phyloP scores from a whole-genome alignment of 345 rosid genomes.

The Dimocarpus longan region DNA sequence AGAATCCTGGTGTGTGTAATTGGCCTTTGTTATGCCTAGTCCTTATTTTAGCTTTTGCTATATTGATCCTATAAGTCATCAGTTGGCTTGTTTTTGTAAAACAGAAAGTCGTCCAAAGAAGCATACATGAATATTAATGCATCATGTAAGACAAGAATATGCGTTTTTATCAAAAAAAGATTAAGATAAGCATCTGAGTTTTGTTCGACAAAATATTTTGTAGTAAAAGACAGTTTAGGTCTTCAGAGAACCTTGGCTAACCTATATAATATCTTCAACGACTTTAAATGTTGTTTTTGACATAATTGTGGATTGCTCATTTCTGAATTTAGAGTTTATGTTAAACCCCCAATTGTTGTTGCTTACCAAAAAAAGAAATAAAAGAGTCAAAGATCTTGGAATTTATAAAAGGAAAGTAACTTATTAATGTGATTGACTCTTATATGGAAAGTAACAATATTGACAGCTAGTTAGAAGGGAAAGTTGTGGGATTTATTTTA shows the following conservation, averaged over 20 bases:
- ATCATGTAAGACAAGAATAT: background rate
- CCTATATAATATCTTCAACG: background rate
- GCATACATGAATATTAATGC: background rate
- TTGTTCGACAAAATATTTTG: background rate
- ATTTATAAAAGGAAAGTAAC: no score
- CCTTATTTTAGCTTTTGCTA: background rate
- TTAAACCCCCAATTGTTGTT: no score
- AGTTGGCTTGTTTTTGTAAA: background rate
- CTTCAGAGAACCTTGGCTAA: background rate
- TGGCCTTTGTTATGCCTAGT: constrained; percentile 1
- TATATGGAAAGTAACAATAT: no score
- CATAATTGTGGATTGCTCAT: background rate
- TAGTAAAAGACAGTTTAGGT: background rate
- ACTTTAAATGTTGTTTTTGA: background rate
- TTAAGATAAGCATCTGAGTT: background rate
- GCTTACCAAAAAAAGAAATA: no score
- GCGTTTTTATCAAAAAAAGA: background rate
- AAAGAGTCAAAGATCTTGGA: no score
- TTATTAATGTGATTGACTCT: no score
- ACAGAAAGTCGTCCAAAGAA: background rate
- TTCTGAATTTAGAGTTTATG: background rate
- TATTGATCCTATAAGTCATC: background rate
- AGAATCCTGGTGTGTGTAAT: constrained; percentile 58
- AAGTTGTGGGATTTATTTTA: no score
- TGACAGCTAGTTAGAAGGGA: no score